A percentile compares a stretch with the other conserved stretches of the same genome.
These are phyloP conservation scores for Boletus semigastroideus DNA, from an alignment of 1,284 basidiomycete genomes.

Conservation along the genomic window DNA sequence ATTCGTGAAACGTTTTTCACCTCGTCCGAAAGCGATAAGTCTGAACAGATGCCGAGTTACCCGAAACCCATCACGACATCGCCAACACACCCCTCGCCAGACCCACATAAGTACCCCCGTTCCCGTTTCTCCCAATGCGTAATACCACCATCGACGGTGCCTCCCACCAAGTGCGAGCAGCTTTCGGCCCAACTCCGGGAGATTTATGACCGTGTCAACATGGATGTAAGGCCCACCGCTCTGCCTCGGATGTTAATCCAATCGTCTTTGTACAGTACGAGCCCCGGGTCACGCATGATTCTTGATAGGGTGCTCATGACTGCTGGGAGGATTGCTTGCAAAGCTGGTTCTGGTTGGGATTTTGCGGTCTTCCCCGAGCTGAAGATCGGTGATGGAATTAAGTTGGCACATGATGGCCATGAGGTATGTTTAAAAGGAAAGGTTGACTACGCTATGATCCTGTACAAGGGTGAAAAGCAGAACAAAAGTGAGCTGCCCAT, in stretches of 20 bases:
- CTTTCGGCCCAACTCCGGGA: background rate
- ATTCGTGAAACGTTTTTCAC: too few relatives aligned
- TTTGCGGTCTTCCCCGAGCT: background rate
- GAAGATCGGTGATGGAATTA: background rate
- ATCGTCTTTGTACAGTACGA: background rate
- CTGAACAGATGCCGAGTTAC: too few relatives aligned
- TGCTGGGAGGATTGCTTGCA: background rate
- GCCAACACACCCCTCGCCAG: too few relatives aligned
- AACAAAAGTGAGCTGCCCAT: background rate
- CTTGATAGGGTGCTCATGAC: background rate
- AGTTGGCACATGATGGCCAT: background rate
- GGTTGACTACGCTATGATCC: background rate
- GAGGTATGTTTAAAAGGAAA: background rate
- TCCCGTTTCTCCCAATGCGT: too few relatives aligned
- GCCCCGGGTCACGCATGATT: background rate
- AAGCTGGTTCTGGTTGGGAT: background rate
- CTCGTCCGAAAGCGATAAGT: too few relatives aligned
- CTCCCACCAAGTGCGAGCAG: too few relatives aligned
- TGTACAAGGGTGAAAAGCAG: background rate
- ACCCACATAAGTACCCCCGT: too few relatives aligned
- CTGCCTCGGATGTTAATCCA: background rate
- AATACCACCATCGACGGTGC: too few relatives aligned
- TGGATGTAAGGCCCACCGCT: background rate
- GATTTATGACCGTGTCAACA: background rate
- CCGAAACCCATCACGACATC: too few relatives aligned